Base-by-base conservation (phyloP, 108 stramenopile species). In the Discostella stelligeroides region DNA sequence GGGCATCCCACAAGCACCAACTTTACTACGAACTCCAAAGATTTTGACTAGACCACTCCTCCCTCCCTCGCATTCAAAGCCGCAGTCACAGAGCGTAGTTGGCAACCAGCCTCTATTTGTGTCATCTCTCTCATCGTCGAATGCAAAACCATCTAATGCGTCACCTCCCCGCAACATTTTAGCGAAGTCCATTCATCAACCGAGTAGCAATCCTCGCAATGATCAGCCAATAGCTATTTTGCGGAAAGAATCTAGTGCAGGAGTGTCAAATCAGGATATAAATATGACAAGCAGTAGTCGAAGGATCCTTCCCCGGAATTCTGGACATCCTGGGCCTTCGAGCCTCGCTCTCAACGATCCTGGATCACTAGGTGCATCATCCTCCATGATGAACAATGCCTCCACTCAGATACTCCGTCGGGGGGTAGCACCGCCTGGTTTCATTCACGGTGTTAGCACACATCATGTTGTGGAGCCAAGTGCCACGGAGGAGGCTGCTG, bases 391-490 rank as follows among this genome's bases (percentile, higher is more conserved):
- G 17, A 55, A 45, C 20, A 20, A 43, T 20, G 28, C 56, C 15
- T 21, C 67, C 18, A 34, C 41, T 30, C 46, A 25, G 24, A 45
- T 40, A 25, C 54, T 2, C 15, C n/a, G 13, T 29, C 54, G 40
- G 34, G 25, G 51, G 18, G 63, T 75, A 4, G 73, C 83, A 15
- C 84, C 82, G 57, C 84, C 84, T 59, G 84, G 85, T 2, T 86
- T 86, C 74, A 17, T n/a, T 14, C 15, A 29, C 15, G 30, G 55
- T 30, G 37, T 14, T 37, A 56, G 55, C n/a, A 12, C 51, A 34
- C 34, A 34, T 34, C 34, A 34, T 34, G 5, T 3, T 40, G 60
- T 47, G 34, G 53, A 38, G 0, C 57, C 58, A 21, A 54, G 15
- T 14, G 21, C 73, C 24, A 23, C 63, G 3, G 47, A 53, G 24